Evolutionary conservation across 2,329 filamentous ascomycete genomes (phyloP).

Genomic region (Rutstroemia sp.): DNA sequence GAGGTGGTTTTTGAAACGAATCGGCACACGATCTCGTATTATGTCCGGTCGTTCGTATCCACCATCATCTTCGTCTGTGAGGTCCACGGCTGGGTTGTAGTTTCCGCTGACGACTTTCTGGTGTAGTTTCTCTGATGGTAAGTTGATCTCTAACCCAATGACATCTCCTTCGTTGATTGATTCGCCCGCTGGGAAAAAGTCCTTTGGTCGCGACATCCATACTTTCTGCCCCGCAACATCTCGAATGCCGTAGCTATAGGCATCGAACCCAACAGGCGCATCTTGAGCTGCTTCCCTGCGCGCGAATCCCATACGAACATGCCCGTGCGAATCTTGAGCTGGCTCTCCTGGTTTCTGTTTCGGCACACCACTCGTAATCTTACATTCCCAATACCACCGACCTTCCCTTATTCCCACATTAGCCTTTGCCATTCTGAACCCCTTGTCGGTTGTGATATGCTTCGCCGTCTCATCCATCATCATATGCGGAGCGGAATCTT

Average conservation of each 20-base stretch:
- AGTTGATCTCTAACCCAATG: conserved; percentile 84
- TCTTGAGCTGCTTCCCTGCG: conserved; percentile 74
- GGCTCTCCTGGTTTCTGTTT: conserved; percentile 24
- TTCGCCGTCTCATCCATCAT: conserved; percentile 70
- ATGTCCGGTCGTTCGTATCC: conserved; percentile 65
- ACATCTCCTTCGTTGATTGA: conserved; percentile 85
- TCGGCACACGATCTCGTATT: conserved; percentile 89
- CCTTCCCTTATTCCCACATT: conserved; percentile 89
- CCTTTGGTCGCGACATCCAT: conserved; percentile 87
- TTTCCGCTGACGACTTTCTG: conserved; percentile 80
- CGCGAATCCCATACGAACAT: conserved; percentile 81
- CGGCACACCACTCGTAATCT: conserved; percentile 70
- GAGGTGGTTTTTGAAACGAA: conserved; percentile 85
- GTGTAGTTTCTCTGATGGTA: conserved; percentile 79
- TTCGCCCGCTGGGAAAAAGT: conserved; percentile 74
- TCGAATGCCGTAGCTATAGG: conserved; percentile 88
- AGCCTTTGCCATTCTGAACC: conserved; percentile 82
- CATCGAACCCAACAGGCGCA: conserved; percentile 78
- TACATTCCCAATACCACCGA: conserved; percentile 90
- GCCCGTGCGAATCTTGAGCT: conserved; percentile 34
- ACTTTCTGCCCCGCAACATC: conserved; percentile 88
- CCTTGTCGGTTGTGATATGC: conserved; percentile 82
- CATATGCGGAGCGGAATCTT: conserved; percentile 81
- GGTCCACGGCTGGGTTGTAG: conserved; percentile 80
- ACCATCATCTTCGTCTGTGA: conserved; percentile 41